A percentile compares a stretch with the other conserved stretches of the same genome.
Conservation (phyloP, 1,139 yeast genomes). For the Hanseniaspora uvarum region DNA sequence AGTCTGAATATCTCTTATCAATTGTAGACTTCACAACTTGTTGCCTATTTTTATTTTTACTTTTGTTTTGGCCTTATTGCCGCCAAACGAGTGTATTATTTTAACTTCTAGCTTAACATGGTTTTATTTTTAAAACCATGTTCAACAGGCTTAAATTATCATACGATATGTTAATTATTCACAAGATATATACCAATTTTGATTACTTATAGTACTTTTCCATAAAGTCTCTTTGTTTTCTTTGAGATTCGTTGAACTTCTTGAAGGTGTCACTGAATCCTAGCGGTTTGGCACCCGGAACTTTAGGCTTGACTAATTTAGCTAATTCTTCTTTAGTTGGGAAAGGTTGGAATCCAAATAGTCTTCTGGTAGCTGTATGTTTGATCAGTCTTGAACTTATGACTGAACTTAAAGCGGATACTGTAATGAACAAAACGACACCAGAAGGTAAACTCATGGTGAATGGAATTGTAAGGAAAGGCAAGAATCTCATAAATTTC, state of each 20-base stretch:
- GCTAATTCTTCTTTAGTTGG: constrained; percentile 57
- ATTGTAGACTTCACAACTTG: too few relatives aligned
- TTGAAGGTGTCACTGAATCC: constrained; percentile 56
- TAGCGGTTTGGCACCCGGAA: constrained; percentile 32
- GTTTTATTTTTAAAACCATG: too few relatives aligned
- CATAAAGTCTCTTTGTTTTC: background rate
- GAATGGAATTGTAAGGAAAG: constrained; percentile 70
- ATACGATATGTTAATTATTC: background rate
- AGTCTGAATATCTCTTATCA: too few relatives aligned
- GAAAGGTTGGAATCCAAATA: constrained; percentile 34
- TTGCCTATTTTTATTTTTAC: too few relatives aligned
- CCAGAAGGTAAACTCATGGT: constrained; percentile 82
- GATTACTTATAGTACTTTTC: background rate
- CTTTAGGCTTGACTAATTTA: constrained; percentile 29
- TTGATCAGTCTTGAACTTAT: constrained; percentile 60
- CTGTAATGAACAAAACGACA: constrained; percentile 73
- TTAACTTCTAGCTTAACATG: too few relatives aligned
- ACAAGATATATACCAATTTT: background rate
- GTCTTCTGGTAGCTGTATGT: constrained; percentile 43
- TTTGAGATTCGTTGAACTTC: constrained; percentile 42
- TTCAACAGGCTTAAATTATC: too few relatives aligned
- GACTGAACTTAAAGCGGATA: constrained; percentile 66
- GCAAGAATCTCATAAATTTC: constrained; percentile 61
- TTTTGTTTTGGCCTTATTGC: too few relatives aligned
- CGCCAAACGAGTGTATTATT: too few relatives aligned